Base-by-base conservation (phyloP, 768 basidiomycete genomes). In the Russula virescens region DNA sequence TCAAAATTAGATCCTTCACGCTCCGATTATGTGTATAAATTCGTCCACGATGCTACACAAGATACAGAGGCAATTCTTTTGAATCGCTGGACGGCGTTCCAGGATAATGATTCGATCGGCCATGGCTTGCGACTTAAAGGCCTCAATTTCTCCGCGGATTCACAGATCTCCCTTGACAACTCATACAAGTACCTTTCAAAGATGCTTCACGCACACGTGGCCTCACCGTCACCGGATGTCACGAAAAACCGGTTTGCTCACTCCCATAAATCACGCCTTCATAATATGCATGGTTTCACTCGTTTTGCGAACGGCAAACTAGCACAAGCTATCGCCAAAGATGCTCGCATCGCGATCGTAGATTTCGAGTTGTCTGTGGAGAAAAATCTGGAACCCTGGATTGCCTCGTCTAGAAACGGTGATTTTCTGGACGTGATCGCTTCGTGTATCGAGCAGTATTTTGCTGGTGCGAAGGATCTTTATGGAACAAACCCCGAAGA, bases 1-100 rank as follows among this genome's bases (percentile, higher is more conserved):
- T 65, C 50, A 13, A 69, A 69, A 50, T 28, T 69, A 13, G 58
- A 45, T 10, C 13, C 43, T n/a, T 11, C 35, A 1, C 31, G 73
- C 19, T 43, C 63, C 5, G 61, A 28, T 18, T 2, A 42, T 16
- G 26, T 62, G 1, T 46, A 35, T 25, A 5, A 52, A 18, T 28
- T 21, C 7, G 48, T 62, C 6, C 18, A 48, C 38, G 47, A 57
- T 2, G 34, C 38, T 11, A 42, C 34, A 19, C 23, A 10, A 19
- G 40, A 38, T 18, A 42, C 55, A 3, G 49, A 65, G n/a, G 34
- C 25, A 6, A 34, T 48, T 42, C 49, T 65, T 4, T 56, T 23
- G 5, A 28, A n/a, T 35, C 35, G 61, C 18, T 65, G 64, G 64
- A 21, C 38, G 1, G 19, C 19, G 13, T 52, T 53, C 42, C 64